Base-by-base conservation (phyloP, 2,329 filamentous ascomycete genomes). In the Penicillium polonicum region DNA sequence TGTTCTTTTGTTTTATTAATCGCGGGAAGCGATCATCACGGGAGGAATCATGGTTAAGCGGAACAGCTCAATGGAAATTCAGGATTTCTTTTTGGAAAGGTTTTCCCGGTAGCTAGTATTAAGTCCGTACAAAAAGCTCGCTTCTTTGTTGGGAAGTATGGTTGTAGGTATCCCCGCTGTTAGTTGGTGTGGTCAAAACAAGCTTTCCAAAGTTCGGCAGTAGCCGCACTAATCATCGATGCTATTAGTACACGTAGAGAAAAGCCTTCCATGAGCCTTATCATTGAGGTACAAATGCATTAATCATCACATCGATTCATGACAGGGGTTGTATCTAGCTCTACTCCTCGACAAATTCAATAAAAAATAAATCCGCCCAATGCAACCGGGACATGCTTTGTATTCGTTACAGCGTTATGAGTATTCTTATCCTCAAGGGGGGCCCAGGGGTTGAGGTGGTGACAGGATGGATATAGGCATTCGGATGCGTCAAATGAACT, bases 401-500 rank as follows among this genome's bases (percentile, higher is more conserved):
- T 48, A 38, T 60, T 63, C 63, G 50, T 66, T 59, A 63, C 41
- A 60, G 43, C 58, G 48, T 60, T 53, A 62, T 52, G 25, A 25
- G 8, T 39, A 35, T 38, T 25, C 31, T n/a, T 5, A 9, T 13
- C 45, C 21, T 9, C 10, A 12, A 48, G 2, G n/a, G 42, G 19
- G 33, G 49, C 27, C 15, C 17, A n/a, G 10, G 5, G 10, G 8
- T 45, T 33, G 21, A 23, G 13, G n/a, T 42, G 27, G 33, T 38
- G 38, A 36, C 23, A 27, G 1, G 10, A 49, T 50, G 27, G 33
- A 31, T 42, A 45, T 52, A 13, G 35, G 15, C 13, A 42, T 36
- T n/a, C 1, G 17, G 17, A 27, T 25, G 21, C n/a, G 31, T 65
- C 58, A 67, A 51, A 80, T 71, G 63, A 82, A 80, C 60, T 81